These are phyloP conservation scores for Pseudofabraea citricarpa DNA, from an alignment of 2,329 filamentous ascomycete genomes.

Conservation along the genomic window DNA sequence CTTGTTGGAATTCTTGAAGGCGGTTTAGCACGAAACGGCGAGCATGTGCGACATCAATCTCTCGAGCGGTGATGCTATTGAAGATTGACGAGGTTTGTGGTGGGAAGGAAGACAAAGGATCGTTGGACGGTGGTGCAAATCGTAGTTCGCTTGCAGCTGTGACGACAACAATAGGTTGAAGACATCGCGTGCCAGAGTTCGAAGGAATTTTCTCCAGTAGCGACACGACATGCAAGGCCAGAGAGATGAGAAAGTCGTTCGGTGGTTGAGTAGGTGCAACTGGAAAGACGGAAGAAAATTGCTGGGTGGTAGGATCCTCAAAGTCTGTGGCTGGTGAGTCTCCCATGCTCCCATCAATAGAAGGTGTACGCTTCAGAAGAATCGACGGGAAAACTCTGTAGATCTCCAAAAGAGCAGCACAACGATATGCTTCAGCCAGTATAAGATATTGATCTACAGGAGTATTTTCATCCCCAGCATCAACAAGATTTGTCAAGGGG, in stretches of 20 bases:
- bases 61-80: slow-evolving; percentile 18
- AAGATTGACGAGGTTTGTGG: slow-evolving; percentile 7
- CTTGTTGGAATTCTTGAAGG: slow-evolving; percentile 21
- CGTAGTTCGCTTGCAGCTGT: slow-evolving; percentile 19
- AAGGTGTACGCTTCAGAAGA: slow-evolving; percentile 15
- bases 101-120: not conserved
- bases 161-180: slow-evolving; percentile 23
- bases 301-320: not conserved
- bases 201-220: slow-evolving; percentile 20
- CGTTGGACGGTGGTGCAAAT: slow-evolving; percentile 10
- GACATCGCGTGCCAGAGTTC: slow-evolving; percentile 21
- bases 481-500: slow-evolving; percentile 13
- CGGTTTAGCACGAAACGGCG: slow-evolving; percentile 19
- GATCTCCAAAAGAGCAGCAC: slow-evolving; percentile 20
- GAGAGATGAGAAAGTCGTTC: slow-evolving; percentile 21
- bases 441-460: slow-evolving; percentile 25
- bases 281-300: slow-evolving; percentile 1
- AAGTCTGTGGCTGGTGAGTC: not conserved
- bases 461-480: slow-evolving; percentile 24
- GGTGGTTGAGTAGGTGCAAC: slow-evolving; percentile 9
- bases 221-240: slow-evolving; percentile 21
- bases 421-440: slow-evolving; percentile 23
- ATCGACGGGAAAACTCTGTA: slow-evolving; percentile 22
- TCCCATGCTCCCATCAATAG: not conserved
- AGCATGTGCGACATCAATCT: slow-evolving; percentile 21